phyloP scores from a whole-genome alignment of 2,329 filamentous ascomycete species.

The Aspergillus quadricinctus region DNA sequence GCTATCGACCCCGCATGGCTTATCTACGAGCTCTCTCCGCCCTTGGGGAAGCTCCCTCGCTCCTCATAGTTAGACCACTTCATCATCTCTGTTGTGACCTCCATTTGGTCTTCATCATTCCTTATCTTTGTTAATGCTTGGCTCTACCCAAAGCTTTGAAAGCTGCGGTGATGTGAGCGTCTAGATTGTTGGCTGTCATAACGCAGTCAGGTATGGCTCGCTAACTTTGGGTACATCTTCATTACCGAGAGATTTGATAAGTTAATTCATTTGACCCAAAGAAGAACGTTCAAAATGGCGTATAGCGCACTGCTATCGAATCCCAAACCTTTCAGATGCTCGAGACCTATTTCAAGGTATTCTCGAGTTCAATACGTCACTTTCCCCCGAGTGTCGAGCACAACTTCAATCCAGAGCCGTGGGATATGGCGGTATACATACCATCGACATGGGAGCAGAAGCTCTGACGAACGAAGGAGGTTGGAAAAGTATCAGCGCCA shows the following conservation, averaged over 20 bases:
- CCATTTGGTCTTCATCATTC: not conserved
- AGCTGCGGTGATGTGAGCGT: not conserved
- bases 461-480: not conserved
- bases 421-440: constrained; percentile 5
- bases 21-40: not conserved
- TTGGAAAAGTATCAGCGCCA: constrained; percentile 3
- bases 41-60: not conserved
- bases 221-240: not conserved
- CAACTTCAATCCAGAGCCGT: constrained; percentile 5
- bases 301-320: not conserved
- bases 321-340: not conserved
- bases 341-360: not conserved
- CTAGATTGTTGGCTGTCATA: not conserved
- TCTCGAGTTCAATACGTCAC: not conserved
- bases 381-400: not conserved
- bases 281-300: not conserved
- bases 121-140: not conserved
- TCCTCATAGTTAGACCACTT: not conserved
- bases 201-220: not conserved
- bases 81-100: not conserved
- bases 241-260: not conserved
- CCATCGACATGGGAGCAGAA: not conserved
- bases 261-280: not conserved
- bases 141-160: not conserved
- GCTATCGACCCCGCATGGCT: not conserved